Conservation (phyloP, 2,329 filamentous ascomycete genomes). For the Sclerotinia glacialis region DNA sequence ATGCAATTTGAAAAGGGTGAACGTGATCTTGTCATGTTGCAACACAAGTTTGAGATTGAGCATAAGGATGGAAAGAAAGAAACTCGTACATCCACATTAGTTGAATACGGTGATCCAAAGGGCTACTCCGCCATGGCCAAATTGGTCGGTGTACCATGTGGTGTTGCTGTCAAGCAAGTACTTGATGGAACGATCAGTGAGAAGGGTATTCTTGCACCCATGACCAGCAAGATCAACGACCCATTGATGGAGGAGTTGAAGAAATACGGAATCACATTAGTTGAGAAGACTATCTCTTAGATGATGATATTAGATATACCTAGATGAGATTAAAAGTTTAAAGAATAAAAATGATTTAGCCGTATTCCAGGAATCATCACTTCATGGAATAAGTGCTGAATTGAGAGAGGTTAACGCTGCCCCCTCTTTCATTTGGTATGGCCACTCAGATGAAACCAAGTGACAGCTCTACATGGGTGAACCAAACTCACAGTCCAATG, state of each 20-base stretch:
- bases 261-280: slow-evolving; percentile 70
- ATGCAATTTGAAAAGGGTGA: slow-evolving; percentile 82
- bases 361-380: not conserved
- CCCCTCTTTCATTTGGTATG: not conserved
- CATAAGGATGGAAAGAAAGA: slow-evolving; percentile 74
- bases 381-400: not conserved
- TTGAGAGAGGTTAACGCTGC: not conserved
- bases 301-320: slow-evolving; percentile 1
- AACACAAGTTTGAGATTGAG: slow-evolving; percentile 83
- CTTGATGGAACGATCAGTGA: slow-evolving; percentile 70
- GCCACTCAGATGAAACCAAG: not conserved
- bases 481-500: no score
- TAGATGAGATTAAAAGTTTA: slow-evolving; percentile 8
- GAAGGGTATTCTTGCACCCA: slow-evolving; percentile 74
- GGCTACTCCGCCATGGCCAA: slow-evolving; percentile 84
- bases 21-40: slow-evolving; percentile 77
- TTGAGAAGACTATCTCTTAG: slow-evolving; percentile 59
- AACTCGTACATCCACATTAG: slow-evolving; percentile 75
- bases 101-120: slow-evolving; percentile 74
- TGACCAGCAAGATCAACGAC: slow-evolving; percentile 67
- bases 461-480: no score
- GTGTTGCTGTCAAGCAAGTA: slow-evolving; percentile 73
- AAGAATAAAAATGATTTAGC: slow-evolving; percentile 2
- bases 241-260: slow-evolving; percentile 75
- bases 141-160: slow-evolving; percentile 73